Conservation (phyloP, 2,329 filamentous ascomycete genomes). For the Fusarium robinianum region DNA sequence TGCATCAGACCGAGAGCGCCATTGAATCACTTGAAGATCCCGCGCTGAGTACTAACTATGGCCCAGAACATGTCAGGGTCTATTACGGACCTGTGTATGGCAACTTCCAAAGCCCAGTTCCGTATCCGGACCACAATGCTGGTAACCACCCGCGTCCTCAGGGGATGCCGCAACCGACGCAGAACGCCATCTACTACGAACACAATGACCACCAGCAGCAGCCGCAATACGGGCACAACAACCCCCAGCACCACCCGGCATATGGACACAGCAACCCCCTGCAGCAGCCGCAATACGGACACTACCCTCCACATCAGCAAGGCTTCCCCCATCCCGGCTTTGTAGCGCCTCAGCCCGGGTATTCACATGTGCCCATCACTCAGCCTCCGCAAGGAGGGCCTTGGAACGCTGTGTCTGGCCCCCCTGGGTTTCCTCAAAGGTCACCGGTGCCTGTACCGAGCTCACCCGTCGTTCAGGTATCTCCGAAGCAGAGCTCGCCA, state of each 20-base stretch:
- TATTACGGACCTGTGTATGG: constrained; percentile 63
- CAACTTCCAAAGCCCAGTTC: constrained; percentile 48
- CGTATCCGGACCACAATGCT: constrained; percentile 51
- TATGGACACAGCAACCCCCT: constrained; percentile 31
- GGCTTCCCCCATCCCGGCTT: constrained; percentile 10
- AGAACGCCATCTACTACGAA: constrained; percentile 51
- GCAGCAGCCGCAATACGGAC: no score
- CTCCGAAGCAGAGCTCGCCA: no score
- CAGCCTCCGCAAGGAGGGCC: constrained; percentile 35
- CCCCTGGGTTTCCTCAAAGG: constrained; percentile 23
- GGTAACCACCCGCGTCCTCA: constrained; percentile 43
- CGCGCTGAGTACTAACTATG: constrained; percentile 63
- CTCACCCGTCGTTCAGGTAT: no score
- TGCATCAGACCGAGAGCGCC: constrained; percentile 60
- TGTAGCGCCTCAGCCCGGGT: constrained; percentile 19
- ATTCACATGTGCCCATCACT: constrained; percentile 38
- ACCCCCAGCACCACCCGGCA: no score
- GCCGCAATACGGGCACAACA: constrained; percentile 16
- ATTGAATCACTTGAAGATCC: constrained; percentile 58
- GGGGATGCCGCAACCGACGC: constrained; percentile 49
- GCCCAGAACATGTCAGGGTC: constrained; percentile 57
- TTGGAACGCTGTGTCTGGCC: constrained; percentile 31
- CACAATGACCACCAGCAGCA: constrained; percentile 38
- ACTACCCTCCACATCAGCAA: constrained; percentile 17
- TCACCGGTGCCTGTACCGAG: constrained; percentile 7